Conservation (phyloP, 1,284 basidiomycete species). For the Sphagnurus paluster region DNA sequence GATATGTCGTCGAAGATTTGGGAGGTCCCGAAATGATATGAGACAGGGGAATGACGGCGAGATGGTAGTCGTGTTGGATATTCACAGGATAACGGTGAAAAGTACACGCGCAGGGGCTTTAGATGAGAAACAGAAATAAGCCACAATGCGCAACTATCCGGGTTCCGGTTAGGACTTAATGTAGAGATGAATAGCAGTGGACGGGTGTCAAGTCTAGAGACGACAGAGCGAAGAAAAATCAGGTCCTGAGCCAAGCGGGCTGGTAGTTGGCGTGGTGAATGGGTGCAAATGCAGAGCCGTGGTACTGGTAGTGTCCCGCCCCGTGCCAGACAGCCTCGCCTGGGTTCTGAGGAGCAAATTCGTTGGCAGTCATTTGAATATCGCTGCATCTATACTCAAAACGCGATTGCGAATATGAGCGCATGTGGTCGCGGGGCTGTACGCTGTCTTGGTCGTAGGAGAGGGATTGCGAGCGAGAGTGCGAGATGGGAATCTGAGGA, state of each 20-base stretch:
- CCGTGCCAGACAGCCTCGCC: slow-evolving; percentile 43
- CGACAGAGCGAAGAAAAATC: slow-evolving; percentile 27
- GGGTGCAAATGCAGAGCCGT: slow-evolving; percentile 38
- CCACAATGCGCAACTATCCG: slow-evolving; percentile 30
- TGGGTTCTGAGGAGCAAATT: slow-evolving; percentile 36
- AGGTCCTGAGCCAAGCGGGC: slow-evolving; percentile 53
- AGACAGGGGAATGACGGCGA: slow-evolving; percentile 22
- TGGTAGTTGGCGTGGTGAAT: slow-evolving; percentile 39
- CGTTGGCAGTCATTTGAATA: slow-evolving; percentile 41
- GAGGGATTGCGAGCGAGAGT: slow-evolving; percentile 57
- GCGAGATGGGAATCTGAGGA: slow-evolving; percentile 37
- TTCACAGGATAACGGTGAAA: slow-evolving; percentile 31
- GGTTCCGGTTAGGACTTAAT: slow-evolving; percentile 32
- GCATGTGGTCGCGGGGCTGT: slow-evolving; percentile 48
- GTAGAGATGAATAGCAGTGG: slow-evolving; percentile 24
- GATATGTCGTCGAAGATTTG: slow-evolving; percentile 56
- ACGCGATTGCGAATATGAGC: slow-evolving; percentile 60
- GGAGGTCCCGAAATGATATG: slow-evolving; percentile 27
- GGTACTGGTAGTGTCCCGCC: slow-evolving; percentile 40
- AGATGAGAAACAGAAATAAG: slow-evolving; percentile 29
- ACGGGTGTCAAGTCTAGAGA: slow-evolving; percentile 19
- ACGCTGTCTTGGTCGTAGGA: slow-evolving; percentile 52
- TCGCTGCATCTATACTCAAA: slow-evolving; percentile 54
- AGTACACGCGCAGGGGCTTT: slow-evolving; percentile 32
- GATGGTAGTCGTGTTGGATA: slow-evolving; percentile 25